Base-by-base conservation (phyloP, 192 early-diverging fungal species). In the Glomus cerebriforme region DNA sequence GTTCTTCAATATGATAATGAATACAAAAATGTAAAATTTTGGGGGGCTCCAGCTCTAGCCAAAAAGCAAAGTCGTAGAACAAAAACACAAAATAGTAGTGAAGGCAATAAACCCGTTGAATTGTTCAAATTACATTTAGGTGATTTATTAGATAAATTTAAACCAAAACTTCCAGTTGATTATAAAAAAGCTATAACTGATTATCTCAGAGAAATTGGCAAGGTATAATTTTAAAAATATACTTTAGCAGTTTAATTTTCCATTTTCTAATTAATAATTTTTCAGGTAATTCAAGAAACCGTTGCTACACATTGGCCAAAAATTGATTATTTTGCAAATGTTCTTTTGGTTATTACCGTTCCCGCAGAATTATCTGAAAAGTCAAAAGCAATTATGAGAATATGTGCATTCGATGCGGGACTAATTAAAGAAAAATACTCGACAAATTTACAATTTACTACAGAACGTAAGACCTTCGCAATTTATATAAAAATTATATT, bases 321-420 rank as follows among this genome's bases (percentile, higher is more conserved):
- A 9, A 1, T 75, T 59, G 59, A 75, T 19, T 75, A 29, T 4
- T 62, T 62, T 39, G 4, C 26, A 13, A 8, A 75, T 31, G 73
- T 75, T 24, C 59, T 26, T 34, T 3, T 62, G 9, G 22, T 75
- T 29, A 7, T 75, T 5, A 62, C 59, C 7, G 59, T 75, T 58
- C 71, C 71, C 29, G 71, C 43, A 6, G 71, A 73, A 73, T 73
- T 31, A 22, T 37, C 39, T 17, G 34, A 73, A 1, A 13, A 58
- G 24, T 85, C 88, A 24, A 89, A 85, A 80, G 83, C 81, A 3
- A 84, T 83, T 17, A 89, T 89, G 88, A 75, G 88, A 34, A 82
- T 84, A 43, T 85, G 86, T 24, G 88, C 86, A 13, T 82, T 84
- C 43, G 73, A 85, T 32, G 88, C 88, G 15, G 86, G 83, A 26